Conservation (phyloP, 2,329 filamentous ascomycete genomes). For the Colletotrichum kahawae region DNA sequence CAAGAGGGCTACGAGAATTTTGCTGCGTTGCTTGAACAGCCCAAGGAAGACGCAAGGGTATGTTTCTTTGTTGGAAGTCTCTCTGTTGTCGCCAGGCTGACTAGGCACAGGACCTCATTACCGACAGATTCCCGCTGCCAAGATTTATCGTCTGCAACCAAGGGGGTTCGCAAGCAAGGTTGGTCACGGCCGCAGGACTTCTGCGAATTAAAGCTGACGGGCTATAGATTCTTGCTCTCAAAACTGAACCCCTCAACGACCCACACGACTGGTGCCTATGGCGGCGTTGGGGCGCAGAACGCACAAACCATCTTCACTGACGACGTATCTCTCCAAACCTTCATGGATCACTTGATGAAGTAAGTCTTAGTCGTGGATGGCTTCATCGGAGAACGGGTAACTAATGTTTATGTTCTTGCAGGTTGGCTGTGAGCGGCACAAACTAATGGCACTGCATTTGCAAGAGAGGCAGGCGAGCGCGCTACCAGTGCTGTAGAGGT, state of each 20-base stretch:
- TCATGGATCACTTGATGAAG: conserved; percentile 99
- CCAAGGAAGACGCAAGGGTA: conserved; percentile 95
- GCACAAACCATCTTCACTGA: conserved; percentile 99
- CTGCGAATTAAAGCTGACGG: not conserved
- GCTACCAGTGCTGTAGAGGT: not conserved
- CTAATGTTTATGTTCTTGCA: conserved; percentile 27
- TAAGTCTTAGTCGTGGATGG: conserved; percentile 46
- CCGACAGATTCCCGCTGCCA: conserved; percentile 96
- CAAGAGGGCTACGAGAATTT: conserved; percentile 99
- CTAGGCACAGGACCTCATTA: conserved; percentile 79
- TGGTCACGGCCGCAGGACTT: not conserved
- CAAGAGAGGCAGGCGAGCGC: not conserved
- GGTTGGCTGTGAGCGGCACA: conserved; percentile 68
- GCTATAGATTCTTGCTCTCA: conserved; percentile 82
- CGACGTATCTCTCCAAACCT: conserved; percentile 96
- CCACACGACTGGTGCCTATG: conserved; percentile 91
- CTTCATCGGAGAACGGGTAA: not conserved
- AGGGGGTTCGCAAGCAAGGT: conserved; percentile 86
- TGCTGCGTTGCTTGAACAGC: conserved; percentile 82
- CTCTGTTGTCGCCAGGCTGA: conserved; percentile 18
- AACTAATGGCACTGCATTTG: conserved; percentile 48
- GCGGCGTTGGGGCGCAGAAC: conserved; percentile 81
- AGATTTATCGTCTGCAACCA: conserved; percentile 98
- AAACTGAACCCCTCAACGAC: conserved; percentile 98
- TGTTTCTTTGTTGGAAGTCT: conserved; percentile 36